phyloP scores from a whole-genome alignment of 495 filamentous ascomycete species.

The Podospora anserina region DNA sequence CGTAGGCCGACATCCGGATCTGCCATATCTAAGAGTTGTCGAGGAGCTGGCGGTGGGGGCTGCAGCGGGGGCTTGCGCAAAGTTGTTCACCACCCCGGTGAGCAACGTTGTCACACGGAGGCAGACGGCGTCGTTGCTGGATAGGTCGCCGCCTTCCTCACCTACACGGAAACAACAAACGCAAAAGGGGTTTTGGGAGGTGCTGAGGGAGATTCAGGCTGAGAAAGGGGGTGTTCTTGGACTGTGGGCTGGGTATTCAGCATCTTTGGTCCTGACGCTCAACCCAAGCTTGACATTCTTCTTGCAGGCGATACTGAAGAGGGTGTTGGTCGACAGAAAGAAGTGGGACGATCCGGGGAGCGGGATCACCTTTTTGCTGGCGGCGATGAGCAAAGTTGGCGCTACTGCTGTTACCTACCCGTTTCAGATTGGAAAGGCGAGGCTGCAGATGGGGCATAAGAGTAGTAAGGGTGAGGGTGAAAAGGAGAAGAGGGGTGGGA shows the following conservation, averaged over 20 bases:
- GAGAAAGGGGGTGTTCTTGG: slow-evolving; percentile 69
- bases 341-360: slow-evolving; percentile 52
- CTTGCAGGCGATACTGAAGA: slow-evolving; percentile 68
- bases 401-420: slow-evolving; percentile 84
- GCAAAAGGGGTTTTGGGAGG: slow-evolving; percentile 48
- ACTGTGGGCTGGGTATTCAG: slow-evolving; percentile 90
- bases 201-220: slow-evolving; percentile 58
- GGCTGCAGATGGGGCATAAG: slow-evolving; percentile 57
- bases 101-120: slow-evolving; percentile 80
- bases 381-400: slow-evolving; percentile 75
- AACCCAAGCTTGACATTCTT: slow-evolving; percentile 88
- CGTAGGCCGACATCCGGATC: slow-evolving; percentile 29
- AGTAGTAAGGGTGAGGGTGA: slow-evolving; percentile 8
- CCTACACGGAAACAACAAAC: neutral
- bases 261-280: slow-evolving; percentile 72
- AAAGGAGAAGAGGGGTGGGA: slow-evolving; percentile 34
- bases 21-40: slow-evolving; percentile 56
- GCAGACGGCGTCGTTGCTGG: slow-evolving; percentile 62
- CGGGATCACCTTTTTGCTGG: slow-evolving; percentile 58
- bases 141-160: neutral
- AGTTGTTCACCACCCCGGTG: slow-evolving; percentile 75
- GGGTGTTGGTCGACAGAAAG: slow-evolving; percentile 49
- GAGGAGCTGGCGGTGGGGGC: slow-evolving; percentile 79
- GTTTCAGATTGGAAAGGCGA: slow-evolving; percentile 75
- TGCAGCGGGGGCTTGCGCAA: slow-evolving; percentile 72